Percentiles rank a stretch among this genome's conserved stretches.
Conservation (phyloP, 1,139 yeast species). For the Saccharomyces hybrid region DNA sequence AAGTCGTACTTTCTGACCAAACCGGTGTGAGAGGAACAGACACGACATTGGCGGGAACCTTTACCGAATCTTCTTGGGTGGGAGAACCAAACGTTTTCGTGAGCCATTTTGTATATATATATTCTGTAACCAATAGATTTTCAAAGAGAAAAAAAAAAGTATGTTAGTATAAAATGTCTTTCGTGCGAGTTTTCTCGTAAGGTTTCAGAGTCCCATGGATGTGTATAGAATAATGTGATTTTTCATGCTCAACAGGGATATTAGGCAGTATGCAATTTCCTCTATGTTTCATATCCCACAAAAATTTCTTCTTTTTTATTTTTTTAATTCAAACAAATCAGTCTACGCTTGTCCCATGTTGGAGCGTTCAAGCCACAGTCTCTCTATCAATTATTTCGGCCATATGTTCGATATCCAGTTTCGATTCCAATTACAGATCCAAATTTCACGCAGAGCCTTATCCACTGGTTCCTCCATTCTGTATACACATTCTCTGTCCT, state of each 20-base stretch:
- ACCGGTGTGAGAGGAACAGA: slow-evolving; percentile 98
- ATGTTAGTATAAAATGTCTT: neutral
- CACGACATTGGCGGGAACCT: slow-evolving; percentile 99
- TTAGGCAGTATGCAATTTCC: too few species aligned
- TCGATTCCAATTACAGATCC: neutral
- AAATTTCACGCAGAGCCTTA: neutral
- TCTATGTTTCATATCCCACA: too few species aligned
- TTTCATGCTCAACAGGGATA: too few species aligned
- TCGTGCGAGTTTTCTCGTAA: neutral
- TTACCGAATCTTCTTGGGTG: slow-evolving; percentile 99
- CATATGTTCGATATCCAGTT: neutral
- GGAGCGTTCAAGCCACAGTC: too few species aligned
- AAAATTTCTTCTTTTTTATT: too few species aligned
- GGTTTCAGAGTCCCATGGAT: neutral
- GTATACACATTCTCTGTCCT: neutral
- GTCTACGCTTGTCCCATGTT: too few species aligned
- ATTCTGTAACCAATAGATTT: neutral
- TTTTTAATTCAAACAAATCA: too few species aligned
- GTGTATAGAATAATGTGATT: neutral
- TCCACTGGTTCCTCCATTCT: neutral
- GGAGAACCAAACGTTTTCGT: slow-evolving; percentile 99
- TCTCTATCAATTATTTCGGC: too few species aligned
- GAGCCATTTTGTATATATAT: slow-evolving; percentile 65
- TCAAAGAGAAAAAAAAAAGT: neutral
- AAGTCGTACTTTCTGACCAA: slow-evolving; percentile 99